These are phyloP conservation scores for Clitopilus hobsonii DNA, from an alignment of 768 basidiomycete species.

Conservation along the genomic window DNA sequence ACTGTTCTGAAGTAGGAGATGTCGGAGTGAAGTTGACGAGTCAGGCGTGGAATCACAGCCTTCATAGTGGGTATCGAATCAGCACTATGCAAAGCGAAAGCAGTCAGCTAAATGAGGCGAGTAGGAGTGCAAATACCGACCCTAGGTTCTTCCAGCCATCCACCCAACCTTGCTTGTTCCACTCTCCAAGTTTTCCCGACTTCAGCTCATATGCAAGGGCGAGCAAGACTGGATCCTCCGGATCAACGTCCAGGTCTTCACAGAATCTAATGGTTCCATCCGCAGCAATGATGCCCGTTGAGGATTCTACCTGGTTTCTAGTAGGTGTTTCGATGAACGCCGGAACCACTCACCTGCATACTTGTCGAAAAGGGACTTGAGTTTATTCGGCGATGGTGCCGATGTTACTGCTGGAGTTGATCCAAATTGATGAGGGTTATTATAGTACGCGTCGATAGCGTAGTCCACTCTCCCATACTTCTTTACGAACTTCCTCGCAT, in stretches of 20 bases:
- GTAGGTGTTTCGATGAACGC: slow-evolving; percentile 3
- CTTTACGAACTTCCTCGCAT: slow-evolving; percentile 67
- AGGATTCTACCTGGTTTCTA: slow-evolving; percentile 1
- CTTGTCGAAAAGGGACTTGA: slow-evolving; percentile 54
- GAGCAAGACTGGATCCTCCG: slow-evolving; percentile 79
- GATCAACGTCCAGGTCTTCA: slow-evolving; percentile 61
- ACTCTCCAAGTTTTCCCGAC: slow-evolving; percentile 68
- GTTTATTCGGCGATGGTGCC: slow-evolving; percentile 46
- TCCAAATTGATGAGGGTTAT: slow-evolving; percentile 39
- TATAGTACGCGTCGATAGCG: slow-evolving; percentile 73
- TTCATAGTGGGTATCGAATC: slow-evolving; percentile 66
- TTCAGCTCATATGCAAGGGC: slow-evolving; percentile 79
- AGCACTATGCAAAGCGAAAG: slow-evolving; percentile 33
- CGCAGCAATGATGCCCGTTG: slow-evolving; percentile 53
- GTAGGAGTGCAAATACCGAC: slow-evolving; percentile 34
- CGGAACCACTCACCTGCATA: slow-evolving; percentile 53
- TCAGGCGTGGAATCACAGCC: slow-evolving; percentile 45
- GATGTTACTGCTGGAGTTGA: slow-evolving; percentile 16
- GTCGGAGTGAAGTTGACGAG: slow-evolving; percentile 58
- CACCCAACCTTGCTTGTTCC: slow-evolving; percentile 67
- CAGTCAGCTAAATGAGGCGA: neutral
- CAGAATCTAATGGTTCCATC: slow-evolving; percentile 82
- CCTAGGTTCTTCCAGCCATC: slow-evolving; percentile 77
- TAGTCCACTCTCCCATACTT: slow-evolving; percentile 65
- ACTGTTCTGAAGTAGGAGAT: slow-evolving; percentile 70